These are phyloP conservation scores for Pholiota microspora DNA, from an alignment of 768 basidiomycete genomes.

Conservation along the genomic window DNA sequence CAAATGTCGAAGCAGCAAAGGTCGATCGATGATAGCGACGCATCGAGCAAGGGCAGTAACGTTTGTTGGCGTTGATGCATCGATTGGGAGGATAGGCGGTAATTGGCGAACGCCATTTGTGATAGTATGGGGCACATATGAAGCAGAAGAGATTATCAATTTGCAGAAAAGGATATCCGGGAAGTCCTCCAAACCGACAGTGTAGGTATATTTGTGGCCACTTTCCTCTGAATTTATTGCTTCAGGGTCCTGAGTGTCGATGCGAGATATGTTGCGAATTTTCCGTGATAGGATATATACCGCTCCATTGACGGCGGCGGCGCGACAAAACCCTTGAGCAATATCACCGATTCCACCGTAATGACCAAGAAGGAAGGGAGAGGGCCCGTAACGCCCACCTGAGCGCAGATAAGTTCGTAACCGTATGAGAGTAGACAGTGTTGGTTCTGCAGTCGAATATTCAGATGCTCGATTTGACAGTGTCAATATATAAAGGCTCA, in stretches of 20 bases:
- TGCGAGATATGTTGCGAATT: conserved; percentile 2
- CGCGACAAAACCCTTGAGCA: conserved; percentile 86
- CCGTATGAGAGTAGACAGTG: conserved; percentile 64
- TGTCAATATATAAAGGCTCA: conserved; percentile 26
- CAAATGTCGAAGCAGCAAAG: conserved; percentile 25
- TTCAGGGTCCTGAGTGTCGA: not conserved
- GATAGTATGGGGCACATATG: conserved; percentile 30
- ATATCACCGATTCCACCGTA: conserved; percentile 94
- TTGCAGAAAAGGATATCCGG: conserved; percentile 56
- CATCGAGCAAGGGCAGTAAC: conserved; percentile 27
- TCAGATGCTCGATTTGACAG: not conserved
- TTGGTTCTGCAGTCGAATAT: conserved; percentile 48
- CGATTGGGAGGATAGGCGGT: conserved; percentile 8
- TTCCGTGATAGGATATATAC: conserved; percentile 70
- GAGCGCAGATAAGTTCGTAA: conserved; percentile 75
- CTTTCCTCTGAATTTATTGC: not conserved
- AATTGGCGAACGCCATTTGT: conserved; percentile 16
- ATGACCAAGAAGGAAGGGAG: conserved; percentile 90
- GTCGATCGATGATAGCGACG: conserved; percentile 36
- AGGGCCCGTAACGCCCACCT: conserved; percentile 76
- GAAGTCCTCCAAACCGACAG: conserved; percentile 55
- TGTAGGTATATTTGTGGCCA: conserved; percentile 29
- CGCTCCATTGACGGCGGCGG: conserved; percentile 76
- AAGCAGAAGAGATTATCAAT: conserved; percentile 50
- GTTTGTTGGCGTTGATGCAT: conserved; percentile 6